Conservation (phyloP, 345 rosid genomes). For the Geranium rotundifolium region DNA sequence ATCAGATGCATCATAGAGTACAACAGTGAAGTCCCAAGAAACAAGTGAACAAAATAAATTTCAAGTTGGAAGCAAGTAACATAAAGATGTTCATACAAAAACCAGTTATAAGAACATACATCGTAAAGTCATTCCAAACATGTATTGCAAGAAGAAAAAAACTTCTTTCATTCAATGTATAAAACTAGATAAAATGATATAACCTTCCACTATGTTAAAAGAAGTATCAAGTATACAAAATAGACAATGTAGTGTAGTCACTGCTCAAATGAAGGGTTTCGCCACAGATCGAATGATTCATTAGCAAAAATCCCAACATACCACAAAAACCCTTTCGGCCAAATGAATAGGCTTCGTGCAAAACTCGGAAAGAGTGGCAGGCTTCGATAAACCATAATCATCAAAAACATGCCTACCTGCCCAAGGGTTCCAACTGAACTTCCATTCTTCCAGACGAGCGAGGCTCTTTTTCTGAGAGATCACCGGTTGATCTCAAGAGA, state of each 20-base stretch:
- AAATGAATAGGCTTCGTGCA: conserved; percentile 6
- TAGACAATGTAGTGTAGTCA: conserved; percentile 10
- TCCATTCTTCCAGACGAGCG: conserved; percentile 49
- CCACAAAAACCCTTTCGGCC: conserved; percentile 12
- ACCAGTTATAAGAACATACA: too few relatives aligned
- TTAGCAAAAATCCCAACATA: conserved; percentile 4
- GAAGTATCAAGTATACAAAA: conserved; percentile 32
- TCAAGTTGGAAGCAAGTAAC: too few relatives aligned
- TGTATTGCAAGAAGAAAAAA: neutral
- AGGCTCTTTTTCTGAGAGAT: conserved; percentile 29
- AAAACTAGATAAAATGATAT: conserved; percentile 9
- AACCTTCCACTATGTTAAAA: conserved; percentile 19
- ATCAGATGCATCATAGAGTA: too few relatives aligned
- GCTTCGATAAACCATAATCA: conserved; percentile 3
- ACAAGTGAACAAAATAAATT: too few relatives aligned
- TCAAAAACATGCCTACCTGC: conserved; percentile 29
- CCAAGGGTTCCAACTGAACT: conserved; percentile 84
- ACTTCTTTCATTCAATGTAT: neutral
- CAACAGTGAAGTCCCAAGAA: too few relatives aligned
- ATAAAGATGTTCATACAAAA: too few relatives aligned
- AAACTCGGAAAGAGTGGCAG: conserved; percentile 13
- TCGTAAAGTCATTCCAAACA: neutral
- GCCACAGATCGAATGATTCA: conserved; percentile 1
- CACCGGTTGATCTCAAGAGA: conserved; percentile 46
- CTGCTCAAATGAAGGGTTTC: conserved; percentile 1